Evolutionary conservation across 2,329 filamentous ascomycete species (phyloP).

Genomic region (Polychaeton citri): DNA sequence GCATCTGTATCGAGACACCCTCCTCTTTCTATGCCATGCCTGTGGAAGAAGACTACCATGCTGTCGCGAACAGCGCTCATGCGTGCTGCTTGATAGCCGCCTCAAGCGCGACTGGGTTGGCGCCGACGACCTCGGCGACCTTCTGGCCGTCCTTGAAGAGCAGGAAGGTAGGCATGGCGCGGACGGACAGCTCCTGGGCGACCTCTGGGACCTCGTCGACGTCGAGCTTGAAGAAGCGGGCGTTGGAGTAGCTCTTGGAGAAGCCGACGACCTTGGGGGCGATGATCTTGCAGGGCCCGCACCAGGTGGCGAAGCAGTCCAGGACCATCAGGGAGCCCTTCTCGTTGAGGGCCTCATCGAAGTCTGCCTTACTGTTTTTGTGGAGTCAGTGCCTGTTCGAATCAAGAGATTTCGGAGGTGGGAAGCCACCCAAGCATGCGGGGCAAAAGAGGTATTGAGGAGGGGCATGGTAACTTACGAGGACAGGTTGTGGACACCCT

Average conservation of each 20-base stretch:
- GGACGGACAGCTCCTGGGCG: slow-evolving; percentile 62
- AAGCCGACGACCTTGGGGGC: slow-evolving; percentile 61
- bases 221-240: slow-evolving; percentile 79
- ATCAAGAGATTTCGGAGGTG: background rate
- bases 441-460: background rate
- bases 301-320: slow-evolving; percentile 85
- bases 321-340: slow-evolving; percentile 55
- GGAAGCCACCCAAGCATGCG: background rate
- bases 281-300: slow-evolving; percentile 88
- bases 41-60: too few species aligned
- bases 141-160: slow-evolving; percentile 71
- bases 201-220: slow-evolving; percentile 71
- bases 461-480: slow-evolving; percentile 23
- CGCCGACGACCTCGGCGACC: slow-evolving; percentile 62
- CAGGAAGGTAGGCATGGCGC: slow-evolving; percentile 86
- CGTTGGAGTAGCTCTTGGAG: slow-evolving; percentile 44
- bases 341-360: slow-evolving; percentile 38
- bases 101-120: slow-evolving; percentile 59
- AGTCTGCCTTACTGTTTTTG: slow-evolving; percentile 43
- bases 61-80: too few species aligned
- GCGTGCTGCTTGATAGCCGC: slow-evolving; percentile 31
- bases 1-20: too few species aligned
- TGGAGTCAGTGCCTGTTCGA: slow-evolving; percentile 1
- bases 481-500: slow-evolving; percentile 37
- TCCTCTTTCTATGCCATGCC: too few species aligned